Percentiles rank a stretch among this genome's conserved stretches.
These are phyloP conservation scores for Alternaria conjuncta DNA, from an alignment of 2,329 filamentous ascomycete genomes.

Conservation along the genomic window DNA sequence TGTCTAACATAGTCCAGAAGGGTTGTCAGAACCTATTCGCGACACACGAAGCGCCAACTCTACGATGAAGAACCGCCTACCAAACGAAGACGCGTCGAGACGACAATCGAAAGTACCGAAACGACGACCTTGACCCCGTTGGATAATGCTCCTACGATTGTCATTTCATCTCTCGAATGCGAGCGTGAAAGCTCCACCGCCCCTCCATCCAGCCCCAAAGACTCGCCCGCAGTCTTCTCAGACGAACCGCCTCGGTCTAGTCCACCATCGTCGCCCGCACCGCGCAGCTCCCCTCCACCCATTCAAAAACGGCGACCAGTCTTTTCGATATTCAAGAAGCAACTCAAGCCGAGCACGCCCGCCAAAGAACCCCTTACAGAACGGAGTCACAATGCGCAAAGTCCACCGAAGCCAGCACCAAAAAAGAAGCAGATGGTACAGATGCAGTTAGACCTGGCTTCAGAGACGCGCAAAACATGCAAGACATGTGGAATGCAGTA, in stretches of 20 bases:
- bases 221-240: constrained; percentile 47
- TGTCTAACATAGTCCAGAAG: constrained; percentile 35
- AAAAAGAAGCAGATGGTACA: constrained; percentile 57
- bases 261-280: constrained; percentile 41
- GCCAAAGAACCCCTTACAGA: constrained; percentile 29
- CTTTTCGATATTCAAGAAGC: constrained; percentile 55
- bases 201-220: constrained; percentile 42
- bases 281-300: constrained; percentile 31
- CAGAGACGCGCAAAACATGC: constrained; percentile 63
- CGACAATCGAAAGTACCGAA: constrained; percentile 10
- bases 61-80: constrained; percentile 41
- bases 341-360: constrained; percentile 17
- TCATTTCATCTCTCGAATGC: constrained; percentile 11
- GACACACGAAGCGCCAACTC: constrained; percentile 38
- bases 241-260: constrained; percentile 46
- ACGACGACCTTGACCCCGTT: constrained; percentile 10
- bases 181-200: constrained; percentile 18
- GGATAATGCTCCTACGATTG: background rate
- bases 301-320: constrained; percentile 52
- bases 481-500: constrained; percentile 71
- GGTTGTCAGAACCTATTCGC: constrained; percentile 45
- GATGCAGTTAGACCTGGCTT: constrained; percentile 67
- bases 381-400: constrained; percentile 45
- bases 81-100: constrained; percentile 48
- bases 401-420: constrained; percentile 32